Base-by-base conservation (phyloP, 148 eudicot species). In the Cornus controversa region DNA sequence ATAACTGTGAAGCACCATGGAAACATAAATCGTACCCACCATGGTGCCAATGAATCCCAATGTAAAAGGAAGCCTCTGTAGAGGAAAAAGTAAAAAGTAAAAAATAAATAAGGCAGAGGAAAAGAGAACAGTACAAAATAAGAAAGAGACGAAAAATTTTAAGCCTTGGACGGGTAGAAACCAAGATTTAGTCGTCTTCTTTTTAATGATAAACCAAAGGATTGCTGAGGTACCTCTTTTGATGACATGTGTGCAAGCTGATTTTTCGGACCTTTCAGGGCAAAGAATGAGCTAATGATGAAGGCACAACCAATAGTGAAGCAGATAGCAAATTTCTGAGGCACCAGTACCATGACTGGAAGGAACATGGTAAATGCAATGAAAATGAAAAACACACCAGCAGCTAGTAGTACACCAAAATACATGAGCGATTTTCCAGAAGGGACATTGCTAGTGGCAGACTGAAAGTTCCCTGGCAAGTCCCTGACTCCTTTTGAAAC, bases 281-380 rank as follows among this genome's bases (percentile, higher is more conserved):
- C 91, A 77, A 89, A 86, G 78, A 89, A 86, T 40, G 91, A 86
- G 72, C 86, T 89, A 66, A 89, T 85, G 42, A 89, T 86, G 62
- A 83, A 77, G 65, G 82, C 82, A 66, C 91, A 89, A 16, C 91
- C 91, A 68, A 89, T 42, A 47, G 91, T 89, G 80, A 89, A 89
- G 79, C 89, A 89, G 82, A 89, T 73, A 47, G 91, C 91, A 75
- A 89, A 89, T 53, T 89, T 89, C 72, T 89, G 91, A 83, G 91
- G 91, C 84, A 82, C 81, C 54, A 89, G 78, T 73, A 89, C 89
- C 91, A 89, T 89, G 31, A 89, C 91, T 22, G 91, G 91, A 26
- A 89, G 91, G 77, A 89, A 89, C 84, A 89, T 86, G 28, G 89
- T 86, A 83, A 89, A 84, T 15, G 88, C 86, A 27, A 89, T 86